phyloP scores from a whole-genome alignment of 2,329 filamentous ascomycete genomes.

The Hymenoscyphus salicellus region DNA sequence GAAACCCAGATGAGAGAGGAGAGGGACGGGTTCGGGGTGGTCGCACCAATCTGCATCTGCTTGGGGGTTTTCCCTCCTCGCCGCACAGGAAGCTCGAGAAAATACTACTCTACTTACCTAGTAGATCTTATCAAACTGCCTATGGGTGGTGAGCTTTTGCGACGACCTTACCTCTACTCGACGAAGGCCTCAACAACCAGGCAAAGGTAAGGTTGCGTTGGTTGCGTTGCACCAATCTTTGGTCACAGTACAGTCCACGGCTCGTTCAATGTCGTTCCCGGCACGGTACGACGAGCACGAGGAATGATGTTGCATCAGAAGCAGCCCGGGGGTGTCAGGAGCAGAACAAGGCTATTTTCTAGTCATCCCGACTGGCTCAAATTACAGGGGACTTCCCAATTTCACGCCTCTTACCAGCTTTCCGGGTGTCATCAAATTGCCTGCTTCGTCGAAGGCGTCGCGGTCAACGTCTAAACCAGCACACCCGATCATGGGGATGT shows the following conservation, averaged over 20 bases:
- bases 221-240: background rate
- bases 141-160: background rate
- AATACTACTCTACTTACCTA: background rate
- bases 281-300: slow-evolving; percentile 1
- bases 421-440: background rate
- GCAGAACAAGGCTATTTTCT: background rate
- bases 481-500: background rate
- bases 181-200: background rate
- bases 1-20: background rate
- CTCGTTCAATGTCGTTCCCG: too few relatives aligned
- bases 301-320: slow-evolving; percentile 1
- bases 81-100: background rate
- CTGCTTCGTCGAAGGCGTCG: background rate
- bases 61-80: background rate
- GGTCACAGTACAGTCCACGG: background rate
- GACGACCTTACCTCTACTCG: background rate
- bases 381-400: background rate
- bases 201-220: background rate
- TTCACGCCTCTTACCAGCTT: slow-evolving; percentile 3
- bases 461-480: background rate
- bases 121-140: background rate
- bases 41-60: background rate
- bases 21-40: background rate
- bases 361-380: background rate
- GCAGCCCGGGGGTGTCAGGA: background rate